A percentile compares a stretch with the other conserved stretches of the same genome.
Evolutionary conservation across 495 filamentous ascomycete species (phyloP).

Genomic region (Ramalina intermedia): DNA sequence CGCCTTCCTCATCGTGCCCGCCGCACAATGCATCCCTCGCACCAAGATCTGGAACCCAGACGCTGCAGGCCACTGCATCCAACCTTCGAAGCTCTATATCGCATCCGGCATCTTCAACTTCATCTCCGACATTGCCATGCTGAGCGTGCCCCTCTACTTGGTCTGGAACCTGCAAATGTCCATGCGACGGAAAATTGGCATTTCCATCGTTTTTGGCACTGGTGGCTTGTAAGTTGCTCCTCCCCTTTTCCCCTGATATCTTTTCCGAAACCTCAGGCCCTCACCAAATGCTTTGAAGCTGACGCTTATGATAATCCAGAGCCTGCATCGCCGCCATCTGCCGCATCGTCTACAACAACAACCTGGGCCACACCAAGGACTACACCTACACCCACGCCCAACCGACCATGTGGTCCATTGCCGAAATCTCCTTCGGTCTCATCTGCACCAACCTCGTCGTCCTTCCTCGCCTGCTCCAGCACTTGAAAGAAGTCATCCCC

Average conservation of each 20-base stretch:
- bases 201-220: background rate
- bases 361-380: background rate
- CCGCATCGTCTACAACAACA: background rate
- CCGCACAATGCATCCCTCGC: conserved; percentile 8
- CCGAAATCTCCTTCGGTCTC: conserved; percentile 7
- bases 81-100: background rate
- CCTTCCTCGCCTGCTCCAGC: background rate
- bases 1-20: conserved; percentile 4
- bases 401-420: background rate
- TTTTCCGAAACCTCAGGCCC: too few species aligned
- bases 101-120: background rate
- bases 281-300: background rate
- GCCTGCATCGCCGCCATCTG: conserved; percentile 4
- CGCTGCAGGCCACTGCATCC: background rate
- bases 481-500: background rate
- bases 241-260: background rate
- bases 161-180: conserved; percentile 6
- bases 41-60: conserved; percentile 3
- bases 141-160: background rate
- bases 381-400: background rate
- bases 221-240: background rate
- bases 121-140: background rate
- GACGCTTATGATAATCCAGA: background rate
- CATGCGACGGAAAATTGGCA: background rate
- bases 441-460: conserved; percentile 5